Percentiles rank a stretch among this genome's conserved stretches.
phyloP scores from a whole-genome alignment of 2,329 filamentous ascomycete genomes.

The Alternaria tenuissima region DNA sequence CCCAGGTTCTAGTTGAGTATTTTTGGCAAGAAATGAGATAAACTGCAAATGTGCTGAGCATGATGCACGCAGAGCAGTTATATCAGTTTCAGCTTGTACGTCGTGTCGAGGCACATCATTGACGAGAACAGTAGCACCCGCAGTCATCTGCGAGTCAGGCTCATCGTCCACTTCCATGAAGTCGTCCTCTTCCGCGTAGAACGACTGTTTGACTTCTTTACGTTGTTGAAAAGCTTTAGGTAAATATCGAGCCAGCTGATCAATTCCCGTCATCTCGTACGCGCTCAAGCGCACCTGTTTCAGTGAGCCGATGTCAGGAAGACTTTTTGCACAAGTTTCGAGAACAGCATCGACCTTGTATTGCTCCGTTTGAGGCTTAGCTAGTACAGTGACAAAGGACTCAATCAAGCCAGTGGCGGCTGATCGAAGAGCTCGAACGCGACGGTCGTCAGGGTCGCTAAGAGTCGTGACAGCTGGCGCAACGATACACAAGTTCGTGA shows the following conservation, averaged over 20 bases:
- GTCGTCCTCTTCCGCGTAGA: constrained; percentile 55
- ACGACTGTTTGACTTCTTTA: constrained; percentile 42
- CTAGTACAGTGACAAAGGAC: constrained; percentile 47
- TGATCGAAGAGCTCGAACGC: constrained; percentile 30
- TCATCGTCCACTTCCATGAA: constrained; percentile 73
- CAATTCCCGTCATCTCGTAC: constrained; percentile 44
- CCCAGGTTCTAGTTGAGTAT: constrained; percentile 13
- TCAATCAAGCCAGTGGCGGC: constrained; percentile 34
- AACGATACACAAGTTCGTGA: constrained; percentile 60
- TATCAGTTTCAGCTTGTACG: constrained; percentile 37
- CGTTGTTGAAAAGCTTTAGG: constrained; percentile 42
- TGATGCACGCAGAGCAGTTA: constrained; percentile 40
- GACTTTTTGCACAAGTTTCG: constrained; percentile 43
- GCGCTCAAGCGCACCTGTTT: constrained; percentile 17
- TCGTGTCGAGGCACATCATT: constrained; percentile 58
- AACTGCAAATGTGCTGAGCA: constrained; percentile 41
- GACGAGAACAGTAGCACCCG: constrained; percentile 49
- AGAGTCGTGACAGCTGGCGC: constrained; percentile 43
- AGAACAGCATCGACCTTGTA: constrained; percentile 56
- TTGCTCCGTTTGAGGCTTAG: constrained; percentile 51
- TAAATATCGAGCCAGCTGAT: constrained; percentile 42
- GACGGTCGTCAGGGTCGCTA: constrained; percentile 29
- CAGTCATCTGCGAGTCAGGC: constrained; percentile 68
- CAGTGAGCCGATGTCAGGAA: constrained; percentile 39
- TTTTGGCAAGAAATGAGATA: constrained; percentile 30